Evolutionary conservation across 768 basidiomycete species (phyloP), one percentile per base, ranked within the genome.

Genomic region (Porphyrellus cyaneotinctus): DNA sequence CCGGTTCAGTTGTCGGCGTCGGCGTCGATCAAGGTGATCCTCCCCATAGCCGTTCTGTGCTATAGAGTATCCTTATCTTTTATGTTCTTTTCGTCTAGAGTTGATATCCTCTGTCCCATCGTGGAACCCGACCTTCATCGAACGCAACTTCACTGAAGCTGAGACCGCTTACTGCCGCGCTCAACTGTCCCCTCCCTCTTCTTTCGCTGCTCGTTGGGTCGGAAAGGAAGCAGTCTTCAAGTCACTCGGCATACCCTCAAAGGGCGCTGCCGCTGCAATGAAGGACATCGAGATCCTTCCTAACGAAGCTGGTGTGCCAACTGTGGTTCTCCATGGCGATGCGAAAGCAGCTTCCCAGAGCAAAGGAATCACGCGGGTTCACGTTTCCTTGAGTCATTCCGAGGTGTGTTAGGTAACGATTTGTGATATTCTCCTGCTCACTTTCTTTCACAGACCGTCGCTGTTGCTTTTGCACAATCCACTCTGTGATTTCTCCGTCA

Each of bases 181-280:
- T n/a, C 93, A 97, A 63, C 86, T 95, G 3, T 90, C 89, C 43
- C 84, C 91, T 17, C 71, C 80, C 1, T 88, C 97, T 9, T 97
- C 95, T 2, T 94, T 97, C 66, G 95, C 97, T 20, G 95, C 90
- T 32, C 88, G 95, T 51, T 99, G 97, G 95, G 90, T 82, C 26
- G 95, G 92, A 47, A 99, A 98, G 73, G 97, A 98, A 70, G 95
- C 95, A 3, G 84, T 88, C 49, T 97, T 98, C 85, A 98, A 98
- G 75, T 89, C 93, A 6, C 80, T 99, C 2, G 89, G 91, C 20
- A 87, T 93, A 39, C 74, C 85, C 18, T 93, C 91, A 4, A 88
- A 91, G 71, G 97, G 97, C 35, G 95, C 95, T 12, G 90, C 82
- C 7, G 95, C 97, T 17, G 78, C 87, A n/a, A 87, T 98, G 87